Base-by-base conservation (phyloP, 2,329 filamentous ascomycete species). In the Hymenotorrendiella dingleyae region DNA sequence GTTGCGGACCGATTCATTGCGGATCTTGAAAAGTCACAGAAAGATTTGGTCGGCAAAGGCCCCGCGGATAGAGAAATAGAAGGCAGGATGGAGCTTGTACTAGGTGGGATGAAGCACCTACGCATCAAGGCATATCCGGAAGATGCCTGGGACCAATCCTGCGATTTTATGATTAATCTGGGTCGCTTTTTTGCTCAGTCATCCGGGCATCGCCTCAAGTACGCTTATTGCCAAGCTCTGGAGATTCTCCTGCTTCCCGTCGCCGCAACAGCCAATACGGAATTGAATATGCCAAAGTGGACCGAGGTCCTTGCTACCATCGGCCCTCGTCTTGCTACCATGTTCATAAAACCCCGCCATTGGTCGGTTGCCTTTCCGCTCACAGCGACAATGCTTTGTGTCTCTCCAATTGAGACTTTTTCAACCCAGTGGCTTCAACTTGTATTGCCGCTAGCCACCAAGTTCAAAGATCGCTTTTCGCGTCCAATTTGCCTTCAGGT, bases 151-250 rank as follows among this genome's bases (percentile, higher is more conserved):
- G 79, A 86, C 40, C 83, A 83, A 50, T 88, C 89, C 1, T 97
- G 91, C 66, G 86, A 94, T 44, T 94, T 95, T 54, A 79, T 98
- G 67, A 78, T 84, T 37, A 78, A 82, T 0, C 68, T 98, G 22
- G 89, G 86, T 6, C 84, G 80, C 39, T 75, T 95, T 14, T 97
- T 96, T 62, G 77, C 81, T 42, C 83, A 80, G 54, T 86, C 87
- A 4, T 91, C 96, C 57, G 93, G 93, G 1, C 86, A 87, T 52
- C 82, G 81, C 47, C 82, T 97, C 58, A 98, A 98, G 64, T 85
- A 91, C 54, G 87, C 90, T 0, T 98, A 96, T 60, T 97, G 93
- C 61, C 86, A 94, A 57, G 82, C 95, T 17, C 76, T 98, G 40
- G 87, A 94, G 56, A 84, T 86, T 53, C 72, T 98, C 21, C 68